Percentiles rank a stretch among this genome's conserved stretches.
phyloP scores from a whole-genome alignment of 2,329 filamentous ascomycete species.

The Cladorrhinum sp. region DNA sequence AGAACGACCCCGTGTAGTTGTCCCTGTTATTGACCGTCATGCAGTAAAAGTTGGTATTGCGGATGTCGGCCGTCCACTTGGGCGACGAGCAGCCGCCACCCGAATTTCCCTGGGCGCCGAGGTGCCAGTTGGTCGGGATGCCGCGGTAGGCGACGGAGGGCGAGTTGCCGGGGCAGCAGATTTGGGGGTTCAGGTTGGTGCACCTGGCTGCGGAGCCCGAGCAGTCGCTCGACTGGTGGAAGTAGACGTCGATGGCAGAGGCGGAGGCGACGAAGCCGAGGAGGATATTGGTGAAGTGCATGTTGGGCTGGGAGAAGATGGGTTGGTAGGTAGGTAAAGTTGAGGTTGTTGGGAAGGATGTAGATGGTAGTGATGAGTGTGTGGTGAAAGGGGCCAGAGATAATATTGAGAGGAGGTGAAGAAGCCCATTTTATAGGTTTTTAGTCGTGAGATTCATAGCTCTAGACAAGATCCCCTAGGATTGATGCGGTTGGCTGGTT shows the following conservation, averaged over 20 bases:
- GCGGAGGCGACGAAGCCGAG: not conserved
- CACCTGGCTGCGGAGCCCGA: not conserved
- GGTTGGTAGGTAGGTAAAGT: not conserved
- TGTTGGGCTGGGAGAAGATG: not conserved
- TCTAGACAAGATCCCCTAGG: too few relatives aligned
- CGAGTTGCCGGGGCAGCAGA: not conserved
- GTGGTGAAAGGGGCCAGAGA: too few relatives aligned
- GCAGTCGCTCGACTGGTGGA: conserved; percentile 10
- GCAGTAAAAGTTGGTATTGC: not conserved
- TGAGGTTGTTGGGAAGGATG: too few relatives aligned
- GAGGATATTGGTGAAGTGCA: not conserved
- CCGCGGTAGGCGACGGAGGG: not conserved
- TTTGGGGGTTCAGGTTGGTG: not conserved
- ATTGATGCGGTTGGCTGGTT: too few relatives aligned
- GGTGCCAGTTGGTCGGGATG: not conserved
- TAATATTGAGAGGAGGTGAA: too few relatives aligned
- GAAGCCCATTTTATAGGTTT: too few relatives aligned
- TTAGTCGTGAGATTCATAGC: too few relatives aligned
- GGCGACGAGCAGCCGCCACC: not conserved
- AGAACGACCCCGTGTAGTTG: not conserved
- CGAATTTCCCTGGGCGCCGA: not conserved
- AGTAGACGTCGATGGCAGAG: not conserved
- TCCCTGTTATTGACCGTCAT: not conserved
- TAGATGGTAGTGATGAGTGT: too few relatives aligned
- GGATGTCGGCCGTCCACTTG: not conserved